Evolutionary conservation across 2,329 filamentous ascomycete genomes (phyloP).

Genomic region (Seiridium cupressi): DNA sequence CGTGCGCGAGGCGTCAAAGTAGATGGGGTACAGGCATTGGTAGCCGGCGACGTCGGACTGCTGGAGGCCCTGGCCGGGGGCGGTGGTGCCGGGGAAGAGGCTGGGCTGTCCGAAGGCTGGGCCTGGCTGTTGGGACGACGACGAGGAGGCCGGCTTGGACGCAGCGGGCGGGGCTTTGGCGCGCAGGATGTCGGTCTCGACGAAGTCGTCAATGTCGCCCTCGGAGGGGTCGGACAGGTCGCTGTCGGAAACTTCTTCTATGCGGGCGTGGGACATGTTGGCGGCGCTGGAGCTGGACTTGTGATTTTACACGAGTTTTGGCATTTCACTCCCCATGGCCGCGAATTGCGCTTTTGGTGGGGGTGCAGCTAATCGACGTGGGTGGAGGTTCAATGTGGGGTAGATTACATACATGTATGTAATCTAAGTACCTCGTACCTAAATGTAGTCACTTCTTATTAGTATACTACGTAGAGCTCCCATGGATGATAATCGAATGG

Average conservation of each 20-base stretch:
- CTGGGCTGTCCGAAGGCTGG: conserved; percentile 21
- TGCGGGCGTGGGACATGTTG: conserved; percentile 76
- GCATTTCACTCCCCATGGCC: not conserved
- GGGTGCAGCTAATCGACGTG: not conserved
- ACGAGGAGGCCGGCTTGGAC: conserved; percentile 25
- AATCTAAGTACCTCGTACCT: too few species aligned
- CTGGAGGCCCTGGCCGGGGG: conserved; percentile 33
- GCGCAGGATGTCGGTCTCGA: conserved; percentile 56
- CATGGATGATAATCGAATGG: too few species aligned
- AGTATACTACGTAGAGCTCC: too few species aligned
- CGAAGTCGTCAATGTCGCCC: conserved; percentile 71
- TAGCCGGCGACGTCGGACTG: conserved; percentile 67
- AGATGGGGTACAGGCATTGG: conserved; percentile 91
- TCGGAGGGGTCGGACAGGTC: conserved; percentile 81
- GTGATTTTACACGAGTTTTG: not conserved
- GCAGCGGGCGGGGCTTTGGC: conserved; percentile 25
- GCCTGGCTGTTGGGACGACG: conserved; percentile 17
- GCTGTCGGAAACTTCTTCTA: conserved; percentile 86
- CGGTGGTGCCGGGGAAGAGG: conserved; percentile 14
- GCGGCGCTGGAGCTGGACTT: not conserved
- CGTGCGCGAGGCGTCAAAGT: conserved; percentile 79
- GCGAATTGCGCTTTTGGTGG: not conserved
- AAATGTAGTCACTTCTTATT: too few species aligned
- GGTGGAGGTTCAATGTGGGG: not conserved
- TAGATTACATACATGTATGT: not conserved